Conservation (phyloP, 2,329 filamentous ascomycete species). For the Scleromitrula shiraiana region DNA sequence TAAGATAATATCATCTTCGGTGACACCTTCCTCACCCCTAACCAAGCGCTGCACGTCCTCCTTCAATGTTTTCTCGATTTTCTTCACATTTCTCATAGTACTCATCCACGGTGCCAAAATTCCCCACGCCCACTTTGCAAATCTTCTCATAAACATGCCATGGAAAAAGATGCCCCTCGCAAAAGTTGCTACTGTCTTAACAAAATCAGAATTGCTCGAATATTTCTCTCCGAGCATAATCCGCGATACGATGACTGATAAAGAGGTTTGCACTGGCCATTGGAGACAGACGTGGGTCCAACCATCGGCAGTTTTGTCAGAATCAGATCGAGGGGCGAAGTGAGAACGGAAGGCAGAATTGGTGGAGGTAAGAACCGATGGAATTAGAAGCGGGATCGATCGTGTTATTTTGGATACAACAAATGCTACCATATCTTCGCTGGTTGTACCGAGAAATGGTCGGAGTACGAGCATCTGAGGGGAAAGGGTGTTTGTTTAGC, state of each 20-base stretch:
- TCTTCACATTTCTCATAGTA: not conserved
- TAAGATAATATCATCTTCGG: not conserved
- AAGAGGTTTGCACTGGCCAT: not conserved
- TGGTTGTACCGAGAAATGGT: not conserved
- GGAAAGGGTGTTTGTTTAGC: not conserved
- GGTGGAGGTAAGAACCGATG: not conserved
- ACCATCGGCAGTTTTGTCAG: not conserved
- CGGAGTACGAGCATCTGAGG: not conserved
- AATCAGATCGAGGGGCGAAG: not conserved
- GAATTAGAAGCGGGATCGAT: not conserved
- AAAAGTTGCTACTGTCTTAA: not conserved
- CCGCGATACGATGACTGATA: not conserved
- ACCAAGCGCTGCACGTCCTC: not conserved
- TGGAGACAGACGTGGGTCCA: not conserved
- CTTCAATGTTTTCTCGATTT: not conserved
- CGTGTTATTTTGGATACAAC: not conserved
- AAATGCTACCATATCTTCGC: constrained; percentile 1
- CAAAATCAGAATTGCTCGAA: not conserved
- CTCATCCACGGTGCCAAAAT: constrained; percentile 1
- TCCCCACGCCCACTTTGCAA: not conserved
- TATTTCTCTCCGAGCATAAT: not conserved
- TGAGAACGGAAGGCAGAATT: not conserved
- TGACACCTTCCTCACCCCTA: not conserved
- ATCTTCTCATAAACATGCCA: not conserved
- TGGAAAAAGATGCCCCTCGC: constrained; percentile 1